Percentiles rank a stretch among this genome's conserved stretches.
These are phyloP conservation scores for Cubamyces lactineus DNA, from an alignment of 768 basidiomycete species.

Conservation along the genomic window DNA sequence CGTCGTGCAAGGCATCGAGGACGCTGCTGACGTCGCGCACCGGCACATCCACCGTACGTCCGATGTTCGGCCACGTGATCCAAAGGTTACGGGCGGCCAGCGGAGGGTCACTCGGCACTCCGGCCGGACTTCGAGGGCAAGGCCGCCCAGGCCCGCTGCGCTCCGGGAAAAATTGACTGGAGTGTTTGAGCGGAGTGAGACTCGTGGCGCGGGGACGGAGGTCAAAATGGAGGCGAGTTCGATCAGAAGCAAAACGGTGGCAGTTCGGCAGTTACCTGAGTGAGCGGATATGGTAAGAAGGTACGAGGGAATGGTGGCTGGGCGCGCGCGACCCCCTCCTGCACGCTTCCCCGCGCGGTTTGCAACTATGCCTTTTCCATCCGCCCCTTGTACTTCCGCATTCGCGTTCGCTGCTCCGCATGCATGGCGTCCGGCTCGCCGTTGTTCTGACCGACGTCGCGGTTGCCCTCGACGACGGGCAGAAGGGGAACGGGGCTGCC, in stretches of 20 bases:
- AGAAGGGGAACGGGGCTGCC: conserved; percentile 1
- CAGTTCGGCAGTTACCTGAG: conserved; percentile 13
- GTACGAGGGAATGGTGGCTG: conserved; percentile 8
- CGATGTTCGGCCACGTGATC: neutral
- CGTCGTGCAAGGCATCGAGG: conserved; percentile 10
- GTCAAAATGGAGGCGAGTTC: conserved; percentile 7
- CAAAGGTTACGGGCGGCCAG: neutral
- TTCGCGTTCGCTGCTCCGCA: neutral
- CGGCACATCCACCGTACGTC: conserved; percentile 5
- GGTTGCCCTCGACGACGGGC: conserved; percentile 7
- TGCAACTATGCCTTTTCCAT: conserved; percentile 16
- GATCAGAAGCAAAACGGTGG: conserved; percentile 16
- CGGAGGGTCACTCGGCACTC: no score
- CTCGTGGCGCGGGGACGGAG: conserved; percentile 1
- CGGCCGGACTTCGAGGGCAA: no score
- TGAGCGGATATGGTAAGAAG: conserved; percentile 12
- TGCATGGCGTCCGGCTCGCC: neutral
- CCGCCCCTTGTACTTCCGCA: conserved; percentile 17
- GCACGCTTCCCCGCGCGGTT: conserved; percentile 10
- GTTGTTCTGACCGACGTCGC: conserved; percentile 1
- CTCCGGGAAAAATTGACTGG: neutral
- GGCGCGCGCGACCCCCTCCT: neutral
- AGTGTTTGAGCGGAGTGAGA: neutral
- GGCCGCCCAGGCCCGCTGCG: no score
- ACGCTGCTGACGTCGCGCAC: conserved; percentile 16